These are phyloP conservation scores for Omphalea diandra DNA, from an alignment of 441 rosid genomes.

Conservation along the genomic window DNA sequence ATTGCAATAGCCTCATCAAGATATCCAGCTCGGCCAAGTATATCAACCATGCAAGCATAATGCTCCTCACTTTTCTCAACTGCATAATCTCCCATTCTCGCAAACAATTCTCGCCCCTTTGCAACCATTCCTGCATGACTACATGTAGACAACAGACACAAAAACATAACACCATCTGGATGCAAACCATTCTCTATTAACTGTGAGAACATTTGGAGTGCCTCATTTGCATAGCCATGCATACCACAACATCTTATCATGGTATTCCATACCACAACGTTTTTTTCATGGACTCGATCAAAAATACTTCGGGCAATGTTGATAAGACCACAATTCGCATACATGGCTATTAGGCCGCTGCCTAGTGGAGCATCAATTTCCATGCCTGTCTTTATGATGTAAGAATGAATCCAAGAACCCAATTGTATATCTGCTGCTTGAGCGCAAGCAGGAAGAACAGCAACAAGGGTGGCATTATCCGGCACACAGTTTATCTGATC, in stretches of 20 bases:
- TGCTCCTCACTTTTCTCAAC: not conserved
- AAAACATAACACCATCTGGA: not conserved
- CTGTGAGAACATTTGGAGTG: not conserved
- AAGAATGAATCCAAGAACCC: constrained; percentile 1
- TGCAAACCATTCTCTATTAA: not conserved
- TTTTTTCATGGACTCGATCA: not conserved
- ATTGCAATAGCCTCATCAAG: not conserved
- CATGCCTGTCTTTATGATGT: not conserved
- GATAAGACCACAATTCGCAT: not conserved
- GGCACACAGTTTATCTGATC: not conserved
- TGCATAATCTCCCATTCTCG: not conserved
- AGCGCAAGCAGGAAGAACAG: not conserved
- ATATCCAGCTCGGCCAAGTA: not conserved
- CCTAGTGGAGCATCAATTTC: not conserved
- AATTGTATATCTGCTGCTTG: constrained; percentile 2
- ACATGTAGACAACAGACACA: not conserved
- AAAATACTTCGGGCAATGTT: not conserved
- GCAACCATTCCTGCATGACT: not conserved
- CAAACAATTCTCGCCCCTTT: constrained; percentile 3
- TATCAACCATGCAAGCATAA: constrained; percentile 6
- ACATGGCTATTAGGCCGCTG: constrained; percentile 1
- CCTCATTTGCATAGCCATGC: not conserved
- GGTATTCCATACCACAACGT: not conserved
- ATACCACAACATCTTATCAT: constrained; percentile 1
- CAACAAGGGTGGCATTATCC: constrained; percentile 2